Percentiles rank a stretch among this genome's conserved stretches.
phyloP scores from a whole-genome alignment of 495 filamentous ascomycete species.

The Rhypophila decipiens region DNA sequence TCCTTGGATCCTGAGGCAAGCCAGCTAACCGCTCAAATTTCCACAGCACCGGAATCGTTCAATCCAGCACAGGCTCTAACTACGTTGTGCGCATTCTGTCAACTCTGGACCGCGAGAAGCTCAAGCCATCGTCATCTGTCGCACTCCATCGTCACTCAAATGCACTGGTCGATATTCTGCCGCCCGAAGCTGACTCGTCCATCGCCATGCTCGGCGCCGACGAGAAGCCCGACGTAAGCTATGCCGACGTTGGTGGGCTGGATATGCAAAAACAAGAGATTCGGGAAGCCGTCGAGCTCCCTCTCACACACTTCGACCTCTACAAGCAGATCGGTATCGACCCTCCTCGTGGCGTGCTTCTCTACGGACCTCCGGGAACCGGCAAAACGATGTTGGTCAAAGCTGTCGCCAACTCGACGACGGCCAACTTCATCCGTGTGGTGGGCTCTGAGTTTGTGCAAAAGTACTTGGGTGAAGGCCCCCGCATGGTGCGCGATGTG shows the following conservation, averaged over 20 bases:
- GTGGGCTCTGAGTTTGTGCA: slow-evolving; percentile 98
- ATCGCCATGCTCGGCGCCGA: slow-evolving; percentile 96
- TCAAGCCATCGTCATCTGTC: slow-evolving; percentile 96
- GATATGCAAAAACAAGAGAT: slow-evolving; percentile 99
- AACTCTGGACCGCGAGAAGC: slow-evolving; percentile 92
- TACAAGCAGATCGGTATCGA: slow-evolving; percentile 99
- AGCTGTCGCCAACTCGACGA: slow-evolving; percentile 96
- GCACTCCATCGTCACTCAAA: slow-evolving; percentile 97
- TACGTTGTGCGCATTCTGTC: slow-evolving; percentile 98
- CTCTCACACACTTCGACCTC: slow-evolving; percentile 92
- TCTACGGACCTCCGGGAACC: slow-evolving; percentile 94
- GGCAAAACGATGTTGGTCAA: slow-evolving; percentile 99
- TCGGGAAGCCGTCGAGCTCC: slow-evolving; percentile 91
- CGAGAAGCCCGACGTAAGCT: slow-evolving; percentile 98
- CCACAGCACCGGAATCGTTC: slow-evolving; percentile 88
- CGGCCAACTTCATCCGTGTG: slow-evolving; percentile 96
- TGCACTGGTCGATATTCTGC: slow-evolving; percentile 94
- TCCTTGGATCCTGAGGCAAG: neutral
- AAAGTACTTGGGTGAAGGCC: slow-evolving; percentile 96
- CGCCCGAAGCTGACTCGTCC: slow-evolving; percentile 94
- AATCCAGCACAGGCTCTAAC: slow-evolving; percentile 96
- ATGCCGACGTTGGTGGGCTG: slow-evolving; percentile 93
- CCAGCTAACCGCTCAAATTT: slow-evolving; percentile 9
- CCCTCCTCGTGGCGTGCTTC: slow-evolving; percentile 88
- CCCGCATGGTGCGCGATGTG: slow-evolving; percentile 97